Conservation (phyloP, 148 eudicot genomes). For the Cornus controversa region DNA sequence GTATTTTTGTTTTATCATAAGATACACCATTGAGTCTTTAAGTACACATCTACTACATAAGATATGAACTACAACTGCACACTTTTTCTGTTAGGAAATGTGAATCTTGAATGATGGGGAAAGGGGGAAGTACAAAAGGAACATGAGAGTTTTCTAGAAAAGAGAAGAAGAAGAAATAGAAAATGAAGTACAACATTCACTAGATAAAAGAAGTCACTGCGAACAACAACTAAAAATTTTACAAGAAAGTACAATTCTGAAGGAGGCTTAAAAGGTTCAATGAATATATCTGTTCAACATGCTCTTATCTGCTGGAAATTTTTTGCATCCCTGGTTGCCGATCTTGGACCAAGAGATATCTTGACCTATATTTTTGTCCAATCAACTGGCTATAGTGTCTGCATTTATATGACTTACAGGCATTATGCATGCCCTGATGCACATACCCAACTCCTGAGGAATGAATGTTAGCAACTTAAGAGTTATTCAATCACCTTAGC, state of each 20-base stretch:
- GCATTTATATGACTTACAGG: not conserved
- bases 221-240: not conserved
- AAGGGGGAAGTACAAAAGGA: too few relatives aligned
- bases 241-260: not conserved
- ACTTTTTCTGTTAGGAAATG: not conserved
- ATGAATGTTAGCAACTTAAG: not conserved
- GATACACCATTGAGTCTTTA: not conserved
- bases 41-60: not conserved
- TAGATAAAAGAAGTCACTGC: not conserved
- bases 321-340: not conserved
- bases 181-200: not conserved
- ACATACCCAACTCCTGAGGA: not conserved
- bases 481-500: not conserved
- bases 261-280: not conserved
- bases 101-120: too few relatives aligned
- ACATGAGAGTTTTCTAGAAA: too few relatives aligned
- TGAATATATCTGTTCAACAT: not conserved
- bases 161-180: not conserved
- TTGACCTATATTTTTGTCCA: not conserved
- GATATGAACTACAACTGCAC: not conserved
- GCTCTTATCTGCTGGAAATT: not conserved
- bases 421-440: not conserved
- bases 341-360: not conserved
- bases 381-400: not conserved
- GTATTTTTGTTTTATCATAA: too few relatives aligned